Evolutionary conservation across 192 early-diverging fungal genomes (phyloP).

Genomic region (Umbelopsis ramanniana): DNA sequence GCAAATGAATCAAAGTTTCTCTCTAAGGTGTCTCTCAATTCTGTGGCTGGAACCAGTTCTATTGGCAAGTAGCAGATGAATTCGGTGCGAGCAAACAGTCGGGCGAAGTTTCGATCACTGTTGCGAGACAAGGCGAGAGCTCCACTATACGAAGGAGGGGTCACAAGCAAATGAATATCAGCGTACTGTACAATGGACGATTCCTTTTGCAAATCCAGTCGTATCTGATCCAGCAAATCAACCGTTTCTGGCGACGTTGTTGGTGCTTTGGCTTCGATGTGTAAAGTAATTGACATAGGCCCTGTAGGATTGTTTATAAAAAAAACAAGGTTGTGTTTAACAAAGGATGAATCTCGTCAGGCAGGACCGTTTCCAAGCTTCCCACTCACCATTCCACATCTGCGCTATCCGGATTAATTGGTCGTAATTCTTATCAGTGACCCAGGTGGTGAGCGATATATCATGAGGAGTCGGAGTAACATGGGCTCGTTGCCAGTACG

Average conservation of each 20-base stretch:
- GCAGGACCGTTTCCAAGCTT: too few relatives aligned
- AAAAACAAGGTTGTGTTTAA: too few relatives aligned
- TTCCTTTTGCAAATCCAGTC: not conserved
- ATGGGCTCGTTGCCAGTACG: conserved; percentile 37
- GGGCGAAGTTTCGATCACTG: conserved; percentile 54
- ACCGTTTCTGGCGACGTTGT: conserved; percentile 3
- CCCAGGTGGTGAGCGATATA: conserved; percentile 51
- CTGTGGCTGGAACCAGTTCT: conserved; percentile 46
- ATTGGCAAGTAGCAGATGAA: conserved; percentile 50
- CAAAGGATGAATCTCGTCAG: too few relatives aligned
- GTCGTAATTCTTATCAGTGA: conserved; percentile 48
- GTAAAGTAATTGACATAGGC: conserved; percentile 56
- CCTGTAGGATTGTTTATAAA: conserved; percentile 36
- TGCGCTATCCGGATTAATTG: conserved; percentile 50
- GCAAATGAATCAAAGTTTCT: conserved; percentile 43
- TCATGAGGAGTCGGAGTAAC: conserved; percentile 45
- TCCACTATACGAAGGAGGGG: conserved; percentile 5
- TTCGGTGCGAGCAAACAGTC: conserved; percentile 57
- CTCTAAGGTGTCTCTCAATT: conserved; percentile 37
- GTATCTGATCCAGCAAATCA: conserved; percentile 14
- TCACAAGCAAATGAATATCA: conserved; percentile 9
- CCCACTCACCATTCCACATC: conserved; percentile 52
- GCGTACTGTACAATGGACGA: conserved; percentile 19
- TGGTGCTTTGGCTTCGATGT: conserved; percentile 24
- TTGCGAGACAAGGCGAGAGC: conserved; percentile 32